Conservation (phyloP, 129 eudicot genomes). For the Oenanthe sinensis region DNA sequence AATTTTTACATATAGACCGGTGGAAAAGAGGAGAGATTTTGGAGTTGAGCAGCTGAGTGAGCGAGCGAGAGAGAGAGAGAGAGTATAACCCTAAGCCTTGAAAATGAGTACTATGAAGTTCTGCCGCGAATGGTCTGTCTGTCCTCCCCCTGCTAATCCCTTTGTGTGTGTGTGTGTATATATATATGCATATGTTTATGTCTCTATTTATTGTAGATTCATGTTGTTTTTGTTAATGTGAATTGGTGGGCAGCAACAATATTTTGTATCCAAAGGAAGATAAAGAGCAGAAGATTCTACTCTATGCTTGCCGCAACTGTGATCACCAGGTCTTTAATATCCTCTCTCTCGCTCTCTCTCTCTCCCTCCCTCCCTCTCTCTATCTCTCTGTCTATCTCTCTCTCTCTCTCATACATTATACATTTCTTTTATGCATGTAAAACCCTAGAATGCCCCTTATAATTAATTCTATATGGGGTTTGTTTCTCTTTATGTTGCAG, state of each 20-base stretch:
- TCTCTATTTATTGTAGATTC: not conserved
- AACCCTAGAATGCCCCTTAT: not conserved
- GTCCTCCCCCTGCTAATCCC: not conserved
- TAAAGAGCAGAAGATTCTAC: conserved; percentile 78
- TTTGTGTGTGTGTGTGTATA: not conserved
- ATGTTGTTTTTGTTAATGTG: not conserved
- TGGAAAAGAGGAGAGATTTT: no score
- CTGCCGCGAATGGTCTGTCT: conserved; percentile 81
- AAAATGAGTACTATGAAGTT: conserved; percentile 99
- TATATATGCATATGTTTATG: not conserved
- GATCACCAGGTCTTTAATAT: conserved; percentile 63
- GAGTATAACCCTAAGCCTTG: not conserved
- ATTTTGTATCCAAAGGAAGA: conserved; percentile 94
- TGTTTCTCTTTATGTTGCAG: not conserved
- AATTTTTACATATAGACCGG: no score
- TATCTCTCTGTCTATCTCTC: no score
- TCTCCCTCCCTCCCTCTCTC: no score
- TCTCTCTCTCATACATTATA: no score
- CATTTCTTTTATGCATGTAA: not conserved
- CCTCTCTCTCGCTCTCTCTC: no score
- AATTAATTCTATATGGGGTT: not conserved
- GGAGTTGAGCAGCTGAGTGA: not conserved
- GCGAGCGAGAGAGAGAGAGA: not conserved
- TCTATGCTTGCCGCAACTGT: conserved; percentile 92
- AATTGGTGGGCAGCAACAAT: conserved; percentile 49